Conservation (phyloP, 176 grass and related monocot genomes). For the Aegilops speltoides region DNA sequence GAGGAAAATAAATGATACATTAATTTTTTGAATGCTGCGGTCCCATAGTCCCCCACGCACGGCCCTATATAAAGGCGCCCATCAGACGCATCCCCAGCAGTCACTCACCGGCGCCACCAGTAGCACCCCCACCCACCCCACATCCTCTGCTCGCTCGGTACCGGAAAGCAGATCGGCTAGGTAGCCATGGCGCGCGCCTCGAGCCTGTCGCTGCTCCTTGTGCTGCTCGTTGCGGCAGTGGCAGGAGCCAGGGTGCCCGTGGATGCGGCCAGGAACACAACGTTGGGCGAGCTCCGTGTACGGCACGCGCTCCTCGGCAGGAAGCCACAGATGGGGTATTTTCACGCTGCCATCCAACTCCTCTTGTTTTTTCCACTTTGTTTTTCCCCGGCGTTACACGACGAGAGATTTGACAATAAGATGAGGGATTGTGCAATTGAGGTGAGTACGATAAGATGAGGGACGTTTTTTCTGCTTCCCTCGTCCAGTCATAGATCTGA, state of each 20-base stretch:
- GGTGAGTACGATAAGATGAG: too few relatives aligned
- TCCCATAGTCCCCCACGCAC: not conserved
- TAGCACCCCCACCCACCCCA: not conserved
- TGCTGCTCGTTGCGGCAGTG: conserved; percentile 13
- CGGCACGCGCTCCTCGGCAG: conserved; percentile 41
- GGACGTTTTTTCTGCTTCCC: not conserved
- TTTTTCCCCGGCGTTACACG: too few relatives aligned
- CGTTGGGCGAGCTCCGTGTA: conserved; percentile 38
- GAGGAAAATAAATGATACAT: not conserved
- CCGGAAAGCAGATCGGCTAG: not conserved
- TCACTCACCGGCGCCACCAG: not conserved
- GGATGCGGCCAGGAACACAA: conserved; percentile 23
- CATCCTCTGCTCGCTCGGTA: not conserved
- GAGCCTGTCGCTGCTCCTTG: conserved; percentile 3
- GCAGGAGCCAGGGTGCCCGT: not conserved
- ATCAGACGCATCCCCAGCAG: not conserved
- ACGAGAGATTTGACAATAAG: too few relatives aligned
- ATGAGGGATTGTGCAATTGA: too few relatives aligned
- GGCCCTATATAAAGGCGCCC: conserved; percentile 16
- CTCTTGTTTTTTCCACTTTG: not conserved
- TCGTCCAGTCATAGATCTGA: too few relatives aligned
- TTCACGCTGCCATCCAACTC: not conserved
- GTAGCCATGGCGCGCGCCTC: conserved; percentile 32
- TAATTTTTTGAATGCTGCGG: not conserved
- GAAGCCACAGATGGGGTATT: conserved; percentile 83